phyloP scores from a whole-genome alignment of 2,329 filamentous ascomycete species.

The Cercospora nicotianae region DNA sequence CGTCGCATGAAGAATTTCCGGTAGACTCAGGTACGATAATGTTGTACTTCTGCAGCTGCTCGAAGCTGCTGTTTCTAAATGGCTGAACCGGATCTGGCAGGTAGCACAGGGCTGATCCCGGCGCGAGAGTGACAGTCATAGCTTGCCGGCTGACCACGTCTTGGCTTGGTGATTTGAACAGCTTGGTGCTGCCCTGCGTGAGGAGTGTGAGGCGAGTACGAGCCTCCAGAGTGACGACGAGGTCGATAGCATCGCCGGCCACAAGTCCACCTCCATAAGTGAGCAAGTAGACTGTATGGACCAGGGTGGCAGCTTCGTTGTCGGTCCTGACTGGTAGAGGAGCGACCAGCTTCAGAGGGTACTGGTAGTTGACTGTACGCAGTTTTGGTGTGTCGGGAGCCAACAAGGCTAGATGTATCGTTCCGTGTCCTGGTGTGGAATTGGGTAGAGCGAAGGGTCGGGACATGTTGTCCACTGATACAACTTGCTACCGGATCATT shows the following conservation, averaged over 20 bases:
- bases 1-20: background rate
- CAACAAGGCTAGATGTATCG: constrained; percentile 69
- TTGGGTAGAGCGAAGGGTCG: constrained; percentile 78
- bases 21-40: constrained; percentile 21
- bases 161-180: constrained; percentile 74
- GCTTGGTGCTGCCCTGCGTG: constrained; percentile 82
- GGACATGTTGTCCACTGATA: constrained; percentile 28
- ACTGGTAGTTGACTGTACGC: constrained; percentile 79
- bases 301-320: constrained; percentile 51
- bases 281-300: constrained; percentile 78
- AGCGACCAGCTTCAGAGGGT: constrained; percentile 90
- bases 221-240: constrained; percentile 65
- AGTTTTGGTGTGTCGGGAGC: constrained; percentile 72
- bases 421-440: constrained; percentile 74
- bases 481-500: background rate
- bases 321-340: constrained; percentile 61
- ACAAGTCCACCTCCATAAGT: constrained; percentile 95
- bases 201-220: constrained; percentile 63
- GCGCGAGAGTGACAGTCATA: constrained; percentile 51
- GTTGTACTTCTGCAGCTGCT: constrained; percentile 78
- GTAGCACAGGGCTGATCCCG: constrained; percentile 57
- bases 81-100: constrained; percentile 93
- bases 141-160: constrained; percentile 38
- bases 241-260: constrained; percentile 76
- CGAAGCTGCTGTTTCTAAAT: constrained; percentile 79